Evolutionary conservation across 306 rosid species (phyloP).

Genomic region (Notholithocarpus densiflorus): DNA sequence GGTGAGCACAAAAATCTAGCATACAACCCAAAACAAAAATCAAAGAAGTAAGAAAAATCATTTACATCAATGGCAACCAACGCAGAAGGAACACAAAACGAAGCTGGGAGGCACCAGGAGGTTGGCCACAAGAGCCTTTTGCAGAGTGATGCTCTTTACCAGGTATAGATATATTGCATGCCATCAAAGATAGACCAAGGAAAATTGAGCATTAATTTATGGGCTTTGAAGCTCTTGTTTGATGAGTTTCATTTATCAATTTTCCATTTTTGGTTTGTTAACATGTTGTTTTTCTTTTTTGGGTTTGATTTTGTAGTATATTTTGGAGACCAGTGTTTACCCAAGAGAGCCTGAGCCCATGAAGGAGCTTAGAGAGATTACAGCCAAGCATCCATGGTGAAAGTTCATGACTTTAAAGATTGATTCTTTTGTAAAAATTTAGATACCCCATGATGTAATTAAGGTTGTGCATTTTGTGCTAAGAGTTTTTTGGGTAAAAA

Average conservation of each 20-base stretch:
- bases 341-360: conserved; percentile 89
- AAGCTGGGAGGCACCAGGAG: conserved; percentile 81
- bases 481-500: background rate
- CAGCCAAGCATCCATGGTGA: conserved; percentile 92
- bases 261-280: background rate
- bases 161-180: conserved; percentile 33
- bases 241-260: background rate
- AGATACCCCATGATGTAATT: background rate
- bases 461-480: too few relatives aligned
- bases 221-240: background rate
- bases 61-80: conserved; percentile 55
- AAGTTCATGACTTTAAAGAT: background rate
- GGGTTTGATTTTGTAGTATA: conserved; percentile 48
- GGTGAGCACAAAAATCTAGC: background rate
- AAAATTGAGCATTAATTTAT: background rate
- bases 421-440: background rate
- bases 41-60: background rate
- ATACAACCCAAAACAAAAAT: background rate
- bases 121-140: conserved; percentile 98
- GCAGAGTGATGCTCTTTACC: conserved; percentile 92
- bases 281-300: background rate
- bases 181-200: background rate
- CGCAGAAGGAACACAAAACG: conserved; percentile 47
- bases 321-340: conserved; percentile 83
- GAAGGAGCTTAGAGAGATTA: conserved; percentile 88